Evolutionary conservation across 2,329 filamentous ascomycete genomes (phyloP).

Genomic region (Malbranchea zuffiana): DNA sequence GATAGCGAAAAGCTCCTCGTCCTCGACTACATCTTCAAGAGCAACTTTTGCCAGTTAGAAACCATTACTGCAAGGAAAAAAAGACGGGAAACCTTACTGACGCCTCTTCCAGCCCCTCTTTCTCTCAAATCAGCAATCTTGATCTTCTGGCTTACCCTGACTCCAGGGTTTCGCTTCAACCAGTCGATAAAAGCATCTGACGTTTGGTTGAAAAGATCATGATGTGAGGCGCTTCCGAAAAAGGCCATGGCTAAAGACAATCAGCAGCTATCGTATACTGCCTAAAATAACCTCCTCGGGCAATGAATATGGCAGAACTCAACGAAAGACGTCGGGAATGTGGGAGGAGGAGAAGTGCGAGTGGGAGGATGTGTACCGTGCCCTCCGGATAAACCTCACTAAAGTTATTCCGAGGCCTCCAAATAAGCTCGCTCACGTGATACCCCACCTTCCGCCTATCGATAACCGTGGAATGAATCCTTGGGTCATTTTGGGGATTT

Average conservation of each 20-base stretch:
- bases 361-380: no score
- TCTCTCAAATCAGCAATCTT: slow-evolving; percentile 47
- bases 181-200: slow-evolving; percentile 47
- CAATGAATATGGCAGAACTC: no score
- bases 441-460: slow-evolving; percentile 4
- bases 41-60: slow-evolving; percentile 49
- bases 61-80: slow-evolving; percentile 12
- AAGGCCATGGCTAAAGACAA: no score
- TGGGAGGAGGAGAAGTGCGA: no score
- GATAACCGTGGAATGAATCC: no score
- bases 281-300: no score
- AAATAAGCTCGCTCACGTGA: slow-evolving; percentile 13
- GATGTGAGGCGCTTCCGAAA: no score
- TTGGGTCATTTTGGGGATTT: neutral
- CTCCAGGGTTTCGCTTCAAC: slow-evolving; percentile 42
- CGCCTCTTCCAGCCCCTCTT: slow-evolving; percentile 48
- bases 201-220: slow-evolving; percentile 33
- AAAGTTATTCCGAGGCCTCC: no score
- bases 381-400: no score
- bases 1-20: slow-evolving; percentile 70
- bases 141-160: slow-evolving; percentile 48
- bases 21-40: slow-evolving; percentile 54
- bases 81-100: slow-evolving; percentile 41
- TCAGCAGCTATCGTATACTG: no score
- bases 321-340: no score